These are phyloP conservation scores for Amanita rubescens DNA, from an alignment of 768 basidiomycete species.

Conservation along the genomic window DNA sequence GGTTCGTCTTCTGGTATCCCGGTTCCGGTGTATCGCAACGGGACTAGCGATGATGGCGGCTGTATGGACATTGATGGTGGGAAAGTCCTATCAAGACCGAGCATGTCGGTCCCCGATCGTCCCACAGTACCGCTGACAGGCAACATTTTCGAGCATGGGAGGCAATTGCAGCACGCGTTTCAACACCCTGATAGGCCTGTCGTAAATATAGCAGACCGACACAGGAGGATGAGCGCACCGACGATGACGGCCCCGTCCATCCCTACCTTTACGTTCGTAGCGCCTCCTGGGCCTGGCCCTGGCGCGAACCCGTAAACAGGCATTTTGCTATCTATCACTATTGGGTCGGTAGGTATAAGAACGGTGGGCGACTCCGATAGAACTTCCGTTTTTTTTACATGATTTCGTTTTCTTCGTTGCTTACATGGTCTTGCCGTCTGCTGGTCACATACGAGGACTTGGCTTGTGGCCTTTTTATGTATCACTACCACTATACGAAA, in stretches of 20 bases:
- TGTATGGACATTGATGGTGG: background rate
- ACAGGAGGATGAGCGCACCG: constrained; percentile 29
- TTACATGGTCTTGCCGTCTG: no score
- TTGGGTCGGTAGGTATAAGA: background rate
- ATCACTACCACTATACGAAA: no score
- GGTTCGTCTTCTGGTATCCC: constrained; percentile 1
- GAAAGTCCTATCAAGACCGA: background rate
- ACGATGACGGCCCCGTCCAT: constrained; percentile 8
- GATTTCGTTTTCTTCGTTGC: no score
- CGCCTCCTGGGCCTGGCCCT: constrained; percentile 1
- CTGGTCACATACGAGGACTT: no score
- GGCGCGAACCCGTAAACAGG: background rate
- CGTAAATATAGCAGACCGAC: constrained; percentile 21
- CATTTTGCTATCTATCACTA: background rate
- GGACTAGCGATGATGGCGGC: background rate
- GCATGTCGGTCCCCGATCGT: background rate
- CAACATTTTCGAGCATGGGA: background rate
- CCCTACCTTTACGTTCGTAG: constrained; percentile 4
- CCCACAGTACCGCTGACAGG: background rate
- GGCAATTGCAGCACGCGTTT: background rate
- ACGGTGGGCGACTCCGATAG: background rate
- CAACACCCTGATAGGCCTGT: constrained; percentile 18
- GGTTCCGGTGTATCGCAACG: background rate
- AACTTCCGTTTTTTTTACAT: no score
- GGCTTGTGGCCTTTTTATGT: no score